Base-by-base conservation (phyloP, 2,329 filamentous ascomycete genomes). In the Diaporthe citrichinensis region DNA sequence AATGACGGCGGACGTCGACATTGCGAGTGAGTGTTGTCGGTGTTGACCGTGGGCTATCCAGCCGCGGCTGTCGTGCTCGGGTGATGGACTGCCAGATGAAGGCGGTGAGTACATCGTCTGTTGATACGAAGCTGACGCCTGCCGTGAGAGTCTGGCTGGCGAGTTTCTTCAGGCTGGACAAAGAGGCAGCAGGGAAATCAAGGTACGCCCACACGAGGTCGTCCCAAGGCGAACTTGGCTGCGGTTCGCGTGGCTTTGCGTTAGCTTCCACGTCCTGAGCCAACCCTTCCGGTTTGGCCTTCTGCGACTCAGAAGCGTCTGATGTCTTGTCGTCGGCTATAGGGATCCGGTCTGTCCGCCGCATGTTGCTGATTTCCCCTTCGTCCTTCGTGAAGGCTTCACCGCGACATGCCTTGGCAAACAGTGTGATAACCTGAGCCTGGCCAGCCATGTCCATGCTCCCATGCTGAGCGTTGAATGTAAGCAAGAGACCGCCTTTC, bases 381-480 rank as follows among this genome's bases (percentile, higher is more conserved):
- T 91, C 89, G 9, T 88, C 82, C 0, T 76, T 55, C 0, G 86
- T 88, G 78, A 89, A 90, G 0, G 76, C n/a, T 41, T 88, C 85
- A 2, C 81, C 79, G 0, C 79, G 80, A 72, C 88, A 90, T 0
- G 87, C 88, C 73, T 89, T 89, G 0, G 86, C 84, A 8, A 91
- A 81, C 2, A 89, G 84, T 3, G 80, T 75, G 23, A 90, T 87
- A 23, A 89, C 76, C 31, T 86, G 83, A 3, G 82, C 87, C 77
- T 88, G 85, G 2, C 88, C 89, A 1, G 83, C 84, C 81, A 88
- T 87, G 73, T 91, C 90, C 84, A 90, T 87, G 0, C 82, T 80
- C 8, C 84, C 83, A 77, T 91, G 90, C 34, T 89, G 85, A 10
- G 82, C 84, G 39, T 84, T 84, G 34, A 90, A 81, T 3, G 86